Evolutionary conservation across 257 asterid species (phyloP), one percentile per base, ranked within the genome.

Genomic region (Jasminum sambac): DNA sequence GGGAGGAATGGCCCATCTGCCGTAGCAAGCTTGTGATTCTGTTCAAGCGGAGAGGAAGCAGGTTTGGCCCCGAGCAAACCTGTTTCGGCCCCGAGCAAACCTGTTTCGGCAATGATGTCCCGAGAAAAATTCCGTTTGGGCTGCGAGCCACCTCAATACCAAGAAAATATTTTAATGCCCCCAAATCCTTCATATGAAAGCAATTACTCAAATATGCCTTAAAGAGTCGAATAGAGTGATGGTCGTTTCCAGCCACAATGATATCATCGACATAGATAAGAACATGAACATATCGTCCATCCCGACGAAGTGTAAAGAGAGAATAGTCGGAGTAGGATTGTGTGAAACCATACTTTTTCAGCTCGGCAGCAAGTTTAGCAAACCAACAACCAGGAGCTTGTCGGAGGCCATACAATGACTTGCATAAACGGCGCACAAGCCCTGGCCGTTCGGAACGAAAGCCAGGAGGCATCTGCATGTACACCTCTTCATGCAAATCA

Each of bases 231-330:
- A 55, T 12, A 16, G 63, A 26, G 2, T 9, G 1, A 1, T 1
- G 6, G 21, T 19, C 11, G 6, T 55, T 55, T 2, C 63, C 39
- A 0, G 74, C 2, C 11, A 75, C 46, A 0, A 79, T 21, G 40
- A 74, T 11, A 21, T 66, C 75, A 19, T 79, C 76, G 12, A 72
- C 81, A 68, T 76, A 65, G 1, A 76, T 55, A 3, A 76, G 21
- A 0, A 72, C 64, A 48, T 55, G 11, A 17, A 66, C 17, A 0
- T 63, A 42, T 6, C 5, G 2, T 0, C 0, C 0, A 55, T 50
- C 5, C 7, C 14, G 0, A 8, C 1, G 13, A 5, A 58, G 3
- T n/a, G 43, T 19, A 46, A 78, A 73, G 4, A 74, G 12, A 0
- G 63, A 74, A 38, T 78, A 46, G 46, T 78, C 73, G 0, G 70